phyloP scores from a whole-genome alignment of 129 eudicot genomes.

The Artemisia tridentata region DNA sequence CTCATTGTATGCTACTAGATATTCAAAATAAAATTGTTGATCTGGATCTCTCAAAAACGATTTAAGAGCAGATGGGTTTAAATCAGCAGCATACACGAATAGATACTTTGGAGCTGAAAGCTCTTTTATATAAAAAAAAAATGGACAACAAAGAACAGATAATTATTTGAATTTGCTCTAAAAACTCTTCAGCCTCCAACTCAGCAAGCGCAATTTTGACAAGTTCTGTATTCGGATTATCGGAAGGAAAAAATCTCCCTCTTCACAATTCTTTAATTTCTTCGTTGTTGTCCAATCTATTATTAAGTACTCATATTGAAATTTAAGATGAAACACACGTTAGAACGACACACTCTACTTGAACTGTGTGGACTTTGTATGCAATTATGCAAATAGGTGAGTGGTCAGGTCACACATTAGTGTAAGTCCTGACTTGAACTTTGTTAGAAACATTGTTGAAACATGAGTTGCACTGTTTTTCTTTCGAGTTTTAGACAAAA shows the following conservation, averaged over 20 bases:
- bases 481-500: no score
- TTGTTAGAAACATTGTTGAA: no score
- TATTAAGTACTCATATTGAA: no score
- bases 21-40: neutral
- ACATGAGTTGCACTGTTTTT: no score
- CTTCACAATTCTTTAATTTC: slow-evolving; percentile 69
- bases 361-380: no score
- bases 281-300: no score
- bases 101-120: slow-evolving; percentile 60
- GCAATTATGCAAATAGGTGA: no score
- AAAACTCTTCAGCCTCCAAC: slow-evolving; percentile 43
- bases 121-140: slow-evolving; percentile 44
- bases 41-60: slow-evolving; percentile 15
- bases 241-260: slow-evolving; percentile 70
- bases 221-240: slow-evolving; percentile 53
- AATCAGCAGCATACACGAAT: slow-evolving; percentile 57
- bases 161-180: slow-evolving; percentile 61
- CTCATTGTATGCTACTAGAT: neutral
- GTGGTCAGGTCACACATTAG: no score
- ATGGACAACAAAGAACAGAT: slow-evolving; percentile 69
- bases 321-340: no score
- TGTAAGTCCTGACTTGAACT: no score
- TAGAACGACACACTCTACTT: no score
- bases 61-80: slow-evolving; percentile 47
- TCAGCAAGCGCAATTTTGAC: slow-evolving; percentile 55